Base-by-base conservation (phyloP, 306 rosid genomes). In the Arachis stenosperma region DNA sequence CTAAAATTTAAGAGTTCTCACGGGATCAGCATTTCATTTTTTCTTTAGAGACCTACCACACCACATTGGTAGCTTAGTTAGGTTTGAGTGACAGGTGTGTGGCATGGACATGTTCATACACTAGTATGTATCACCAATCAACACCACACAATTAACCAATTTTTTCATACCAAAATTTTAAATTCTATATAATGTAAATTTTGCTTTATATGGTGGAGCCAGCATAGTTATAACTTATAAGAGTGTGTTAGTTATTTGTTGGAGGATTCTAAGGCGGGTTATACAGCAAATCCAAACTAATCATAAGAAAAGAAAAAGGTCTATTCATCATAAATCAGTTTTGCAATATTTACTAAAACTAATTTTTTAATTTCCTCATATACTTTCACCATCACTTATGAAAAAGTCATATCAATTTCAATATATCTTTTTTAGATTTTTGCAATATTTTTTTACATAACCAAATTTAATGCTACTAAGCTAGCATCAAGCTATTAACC, bases 81-180 rank as follows among this genome's bases (percentile, higher is more conserved):
- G 81, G 74, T 84, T 65, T 54, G 65, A 59, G 37, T 64, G 78
- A 89, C 78, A 90, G 69, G 67, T 84, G 88, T 88, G 79, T 84
- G 96, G 87, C 78, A 52, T 42, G 65, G 48, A 59, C 77, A 75
- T 74, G 11, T 65, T 79, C 75, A 53, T 69, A 65, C 8, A 46
- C 48, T 67, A 56, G 17, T 36, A 78, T 65, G 75, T 74, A 81
- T 70, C 74, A 70, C 29, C 51, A 36, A 13, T 60, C 14, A 67
- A 8, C 43, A 67, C 72, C 77, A 63, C 57, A 72, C 44, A 74
- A 70, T 14, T 54, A 65, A 62, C 14, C 59, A 53, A 22, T 9
- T 42, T 66, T 66, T 65, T 15, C 73, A 33, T 33, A 2, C 37
- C 5, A 11, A 48, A 33, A 64, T 43, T 54, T 27, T 6, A 37